phyloP scores from a whole-genome alignment of 116 monocot species.

The Papilionanthe hybrid region DNA sequence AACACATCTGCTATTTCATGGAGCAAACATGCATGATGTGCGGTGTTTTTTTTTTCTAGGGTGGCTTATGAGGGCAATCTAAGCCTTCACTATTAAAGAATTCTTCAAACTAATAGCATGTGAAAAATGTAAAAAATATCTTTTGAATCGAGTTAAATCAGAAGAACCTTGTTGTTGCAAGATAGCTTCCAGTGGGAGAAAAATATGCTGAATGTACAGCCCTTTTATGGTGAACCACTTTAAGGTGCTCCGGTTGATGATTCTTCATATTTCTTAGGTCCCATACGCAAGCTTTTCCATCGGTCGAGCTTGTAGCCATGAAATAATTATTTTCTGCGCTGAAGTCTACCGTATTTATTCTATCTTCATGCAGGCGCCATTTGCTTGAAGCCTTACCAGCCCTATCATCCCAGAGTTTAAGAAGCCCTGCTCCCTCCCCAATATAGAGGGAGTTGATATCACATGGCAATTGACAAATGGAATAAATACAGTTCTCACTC shows the following conservation, averaged over 20 bases:
- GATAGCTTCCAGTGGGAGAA: conserved; percentile 66
- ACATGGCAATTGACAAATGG: conserved; percentile 43
- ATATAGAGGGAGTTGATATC: conserved; percentile 45
- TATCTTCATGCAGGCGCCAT: conserved; percentile 53
- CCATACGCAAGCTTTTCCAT: conserved; percentile 74
- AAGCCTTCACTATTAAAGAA: background rate
- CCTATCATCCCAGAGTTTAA: conserved; percentile 75
- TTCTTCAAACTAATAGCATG: background rate
- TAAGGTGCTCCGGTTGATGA: conserved; percentile 24
- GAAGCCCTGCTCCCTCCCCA: conserved; percentile 47
- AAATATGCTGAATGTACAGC: conserved; percentile 84
- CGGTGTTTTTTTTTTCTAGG: background rate
- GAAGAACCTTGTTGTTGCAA: conserved; percentile 78
- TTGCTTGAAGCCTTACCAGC: conserved; percentile 39
- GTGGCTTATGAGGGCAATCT: background rate
- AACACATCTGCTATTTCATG: too few relatives aligned
- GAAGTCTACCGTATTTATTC: conserved; percentile 82
- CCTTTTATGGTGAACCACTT: conserved; percentile 36
- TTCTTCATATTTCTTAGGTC: conserved; percentile 61
- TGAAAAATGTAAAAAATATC: background rate
- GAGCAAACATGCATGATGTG: too few relatives aligned
- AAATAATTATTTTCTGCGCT: conserved; percentile 42
- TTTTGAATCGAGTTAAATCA: too few relatives aligned
- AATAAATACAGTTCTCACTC: conserved; percentile 35
- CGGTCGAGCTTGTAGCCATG: conserved; percentile 78